Evolutionary conservation across 2,329 filamentous ascomycete species (phyloP).

Genomic region (Metarhizium robertsii): DNA sequence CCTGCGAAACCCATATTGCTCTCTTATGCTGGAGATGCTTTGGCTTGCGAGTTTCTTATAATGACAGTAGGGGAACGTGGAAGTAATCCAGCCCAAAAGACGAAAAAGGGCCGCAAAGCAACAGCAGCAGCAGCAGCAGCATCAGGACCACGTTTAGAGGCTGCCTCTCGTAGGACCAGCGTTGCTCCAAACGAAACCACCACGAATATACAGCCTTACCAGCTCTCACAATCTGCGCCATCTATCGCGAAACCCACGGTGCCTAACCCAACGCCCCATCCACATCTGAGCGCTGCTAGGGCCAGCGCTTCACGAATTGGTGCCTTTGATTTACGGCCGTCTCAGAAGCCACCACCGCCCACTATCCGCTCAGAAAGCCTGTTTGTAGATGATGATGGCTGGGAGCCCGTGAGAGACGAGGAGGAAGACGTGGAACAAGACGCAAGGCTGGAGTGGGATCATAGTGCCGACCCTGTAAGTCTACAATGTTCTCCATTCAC

Average conservation of each 20-base stretch:
- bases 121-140: conserved; percentile 20
- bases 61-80: conserved; percentile 69
- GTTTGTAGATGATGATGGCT: conserved; percentile 68
- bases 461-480: conserved; percentile 53
- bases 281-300: conserved; percentile 23
- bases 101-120: conserved; percentile 35
- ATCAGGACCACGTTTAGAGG: conserved; percentile 34
- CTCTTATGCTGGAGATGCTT: conserved; percentile 57
- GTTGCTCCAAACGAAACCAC: conserved; percentile 25
- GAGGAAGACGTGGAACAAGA: conserved; percentile 56
- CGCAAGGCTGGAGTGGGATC: conserved; percentile 66
- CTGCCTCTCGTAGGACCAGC: conserved; percentile 35
- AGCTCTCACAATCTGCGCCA: conserved; percentile 5
- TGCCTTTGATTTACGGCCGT: conserved; percentile 39
- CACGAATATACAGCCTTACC: conserved; percentile 12
- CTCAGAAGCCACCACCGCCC: conserved; percentile 43
- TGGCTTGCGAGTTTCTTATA: conserved; percentile 68
- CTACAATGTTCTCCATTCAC: background rate
- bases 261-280: conserved; percentile 23
- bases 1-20: conserved; percentile 66
- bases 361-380: conserved; percentile 57
- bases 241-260: conserved; percentile 1
- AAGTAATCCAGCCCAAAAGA: conserved; percentile 36
- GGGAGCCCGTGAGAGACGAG: conserved; percentile 57
- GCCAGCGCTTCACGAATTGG: conserved; percentile 25